Conservation (phyloP, 768 basidiomycete species). For the Sarcodon sp. region DNA sequence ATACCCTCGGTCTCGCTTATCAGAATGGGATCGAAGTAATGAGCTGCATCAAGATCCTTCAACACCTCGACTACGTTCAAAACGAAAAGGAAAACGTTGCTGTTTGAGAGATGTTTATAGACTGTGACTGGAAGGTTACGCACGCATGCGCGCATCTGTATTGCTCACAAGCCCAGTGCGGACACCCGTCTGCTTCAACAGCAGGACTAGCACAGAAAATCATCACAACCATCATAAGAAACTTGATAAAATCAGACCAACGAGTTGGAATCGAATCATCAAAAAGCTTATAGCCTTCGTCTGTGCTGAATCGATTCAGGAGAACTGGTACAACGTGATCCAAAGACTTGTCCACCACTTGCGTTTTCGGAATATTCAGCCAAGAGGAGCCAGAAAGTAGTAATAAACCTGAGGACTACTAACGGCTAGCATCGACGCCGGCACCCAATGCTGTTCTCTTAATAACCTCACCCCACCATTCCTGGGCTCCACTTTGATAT, state of each 20-base stretch:
- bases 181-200: constrained; percentile 30
- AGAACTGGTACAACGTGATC: constrained; percentile 44
- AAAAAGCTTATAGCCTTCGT: constrained; percentile 53
- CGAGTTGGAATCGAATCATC: constrained; percentile 36
- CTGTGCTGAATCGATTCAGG: constrained; percentile 57
- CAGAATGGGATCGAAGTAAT: constrained; percentile 38
- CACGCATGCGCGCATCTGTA: constrained; percentile 61
- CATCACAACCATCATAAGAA: neutral
- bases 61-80: constrained; percentile 26
- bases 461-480: constrained; percentile 77
- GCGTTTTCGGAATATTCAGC: neutral
- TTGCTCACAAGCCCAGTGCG: constrained; percentile 58
- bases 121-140: constrained; percentile 9
- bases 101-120: neutral
- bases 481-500: constrained; percentile 38
- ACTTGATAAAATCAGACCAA: constrained; percentile 16
- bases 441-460: constrained; percentile 62
- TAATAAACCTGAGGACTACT: constrained; percentile 5
- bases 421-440: constrained; percentile 49
- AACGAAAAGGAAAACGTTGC: neutral
- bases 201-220: neutral
- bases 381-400: neutral
- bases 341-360: constrained; percentile 44
- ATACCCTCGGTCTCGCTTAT: constrained; percentile 57
- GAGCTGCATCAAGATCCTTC: constrained; percentile 43